Base-by-base conservation (phyloP, 1,139 yeast species). In the Saccharomycopsis crataegensis region DNA sequence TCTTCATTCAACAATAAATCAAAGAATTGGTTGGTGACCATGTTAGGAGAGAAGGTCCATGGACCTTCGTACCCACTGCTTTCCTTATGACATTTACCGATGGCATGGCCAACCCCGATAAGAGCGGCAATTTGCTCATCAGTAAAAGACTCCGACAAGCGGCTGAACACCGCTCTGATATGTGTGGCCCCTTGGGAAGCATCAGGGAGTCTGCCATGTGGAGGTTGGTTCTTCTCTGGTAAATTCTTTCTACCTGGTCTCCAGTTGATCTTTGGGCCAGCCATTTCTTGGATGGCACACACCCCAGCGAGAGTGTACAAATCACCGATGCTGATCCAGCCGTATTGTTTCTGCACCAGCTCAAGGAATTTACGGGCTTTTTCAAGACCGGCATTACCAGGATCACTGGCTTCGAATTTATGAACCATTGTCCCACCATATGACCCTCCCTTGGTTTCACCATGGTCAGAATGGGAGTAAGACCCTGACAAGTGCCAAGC, bases 11-110 rank as follows among this genome's bases (percentile, higher is more conserved):
- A 70, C 61, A 91, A 77, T 64, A 87, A 76, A 58, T 79, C 82
- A 73, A 70, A 91, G 70, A 86, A 89, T 61, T 86, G 93, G 68
- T 88, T 89, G 62, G 93, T 82, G 69, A 91, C 87, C 69, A 79
- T 73, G 61, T 90, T 90, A 62, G 89, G 87, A 43, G 90, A 83
- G 56, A 91, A 93, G 55, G 93, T 94, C 98, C 98, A 91, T 51
- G 96, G 96, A 50, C 97, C 97, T 59, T 86, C 94, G 67, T 73
- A 91, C 6, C 61, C 59, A 32, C 73, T 65, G 47, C 70, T 63
- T 49, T 68, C 65, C 44, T 64, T 62, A 70, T 88, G 96, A 65
- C 96, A 86, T 57, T 77, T 71, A 58, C 96, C 96, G 60, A 89
- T 75, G 58, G 86, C 81, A 69, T 90, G 96, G 43, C 96, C 96